Evolutionary conservation across 345 rosid species (phyloP), one percentile per base, ranked within the genome.

Genomic region (Conringia planisiliqua): DNA sequence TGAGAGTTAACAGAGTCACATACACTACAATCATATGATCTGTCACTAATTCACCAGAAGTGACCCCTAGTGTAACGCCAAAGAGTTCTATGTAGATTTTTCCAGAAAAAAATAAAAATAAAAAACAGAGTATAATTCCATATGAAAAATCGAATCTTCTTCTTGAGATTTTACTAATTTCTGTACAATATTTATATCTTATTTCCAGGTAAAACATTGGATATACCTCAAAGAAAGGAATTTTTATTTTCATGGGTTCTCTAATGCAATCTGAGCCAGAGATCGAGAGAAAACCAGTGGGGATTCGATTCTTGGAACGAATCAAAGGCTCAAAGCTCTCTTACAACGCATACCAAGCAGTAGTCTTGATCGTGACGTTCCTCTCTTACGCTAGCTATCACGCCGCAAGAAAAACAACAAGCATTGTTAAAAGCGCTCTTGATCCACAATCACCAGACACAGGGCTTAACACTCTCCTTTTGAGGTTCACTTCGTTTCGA

Each of bases 341-440:
- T 17, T 89, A 82, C 80, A 86, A 73, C 64, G 79, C 85, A 20
- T 83, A 86, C 51, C 97, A 87, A 85, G 87, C 83, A 63, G 78
- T 92, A 56, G 99, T 92, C n/a, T 82, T 92, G 82, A 81, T 90
- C 56, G 85, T 92, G 6, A 95, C 99, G 22, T 92, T 95, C 62
- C 75, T 92, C 0, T 91, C 99, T 2, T 95, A 92, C 62, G 26
- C 93, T 2, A 83, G 91, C 81, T 95, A 89, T 76, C 99, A 95
- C 79, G 91, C 93, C 0, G 82, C 97, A 5, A 78, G 99, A 35
- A 95, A 95, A 82, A 90, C 97, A 30, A 87, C 91, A 24, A 95
- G 99, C 83, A 85, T 95, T 66, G 99, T 95, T 54, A 90, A 95
- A 69, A 90, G 97, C 65, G 78, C 89, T 6, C 97, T 95, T 27